These are phyloP conservation scores for Fistulinella cinereoalba DNA, from an alignment of 1,284 basidiomycete species.

Conservation along the genomic window DNA sequence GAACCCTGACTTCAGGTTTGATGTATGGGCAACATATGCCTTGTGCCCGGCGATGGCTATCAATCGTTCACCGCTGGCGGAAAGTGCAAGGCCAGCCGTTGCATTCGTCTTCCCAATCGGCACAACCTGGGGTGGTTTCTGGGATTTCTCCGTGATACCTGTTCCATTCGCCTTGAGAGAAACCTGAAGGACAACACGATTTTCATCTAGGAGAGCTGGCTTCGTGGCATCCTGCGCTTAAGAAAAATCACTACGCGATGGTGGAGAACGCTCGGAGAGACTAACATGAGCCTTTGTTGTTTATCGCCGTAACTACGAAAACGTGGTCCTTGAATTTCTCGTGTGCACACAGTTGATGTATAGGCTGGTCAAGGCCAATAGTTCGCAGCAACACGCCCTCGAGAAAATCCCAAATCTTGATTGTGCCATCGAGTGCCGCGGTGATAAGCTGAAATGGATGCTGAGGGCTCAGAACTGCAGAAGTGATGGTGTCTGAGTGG, in stretches of 20 bases:
- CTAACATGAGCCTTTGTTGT: slow-evolving; percentile 49
- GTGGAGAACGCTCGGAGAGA: background rate
- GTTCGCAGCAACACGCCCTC: slow-evolving; percentile 81
- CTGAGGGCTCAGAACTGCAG: slow-evolving; percentile 76
- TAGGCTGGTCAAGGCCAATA: slow-evolving; percentile 66
- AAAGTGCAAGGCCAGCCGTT: slow-evolving; percentile 66
- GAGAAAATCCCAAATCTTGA: slow-evolving; percentile 93
- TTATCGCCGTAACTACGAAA: slow-evolving; percentile 63
- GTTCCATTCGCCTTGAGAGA: slow-evolving; percentile 52
- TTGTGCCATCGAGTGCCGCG: slow-evolving; percentile 76
- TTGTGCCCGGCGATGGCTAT: slow-evolving; percentile 80
- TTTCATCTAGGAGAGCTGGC: slow-evolving; percentile 39
- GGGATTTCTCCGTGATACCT: slow-evolving; percentile 41
- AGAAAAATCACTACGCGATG: slow-evolving; percentile 5
- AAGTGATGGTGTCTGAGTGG: slow-evolving; percentile 64
- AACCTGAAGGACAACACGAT: slow-evolving; percentile 56
- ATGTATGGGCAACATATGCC: slow-evolving; percentile 70
- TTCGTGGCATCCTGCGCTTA: slow-evolving; percentile 6
- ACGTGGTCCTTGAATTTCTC: slow-evolving; percentile 62
- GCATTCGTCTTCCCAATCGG: slow-evolving; percentile 69
- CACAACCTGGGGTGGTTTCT: slow-evolving; percentile 50
- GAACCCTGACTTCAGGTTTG: slow-evolving; percentile 63
- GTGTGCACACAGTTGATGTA: slow-evolving; percentile 72
- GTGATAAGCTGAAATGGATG: slow-evolving; percentile 91
- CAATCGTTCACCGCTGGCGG: slow-evolving; percentile 79